Base-by-base conservation (phyloP, 495 filamentous ascomycete species). In the Xanthoparmelia taractica region DNA sequence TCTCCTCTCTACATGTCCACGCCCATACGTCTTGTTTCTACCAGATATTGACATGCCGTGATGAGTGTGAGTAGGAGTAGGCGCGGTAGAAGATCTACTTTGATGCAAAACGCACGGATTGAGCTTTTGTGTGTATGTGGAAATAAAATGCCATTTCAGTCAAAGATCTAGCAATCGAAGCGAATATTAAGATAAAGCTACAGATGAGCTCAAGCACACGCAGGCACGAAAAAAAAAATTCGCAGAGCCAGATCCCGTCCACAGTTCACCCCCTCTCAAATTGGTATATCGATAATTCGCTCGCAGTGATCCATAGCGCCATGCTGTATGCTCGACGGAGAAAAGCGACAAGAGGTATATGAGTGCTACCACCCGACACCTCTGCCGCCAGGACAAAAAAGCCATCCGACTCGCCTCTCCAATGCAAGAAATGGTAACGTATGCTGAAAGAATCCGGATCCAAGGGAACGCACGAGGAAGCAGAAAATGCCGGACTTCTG, bases 291-390 rank as follows among this genome's bases (percentile, higher is more conserved):
- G 27, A 55, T 60, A 60, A n/a, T n/a, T 18, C 33, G 40, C 47
- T 17, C 10, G 33, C 15, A 37, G 0, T 3, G n/a, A 57, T 38
- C 27, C 61, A 41, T 57, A 18, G 61, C 61, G 61, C 61, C 61
- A 36, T 63, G 54, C 54, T 57, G 54, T 58, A 63, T 63, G 61
- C 61, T 57, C n/a, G 10, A 45, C 13, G 61, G 40, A 25, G 37
- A 62, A 57, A 36, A 63, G 36, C 52, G 61, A 55, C 55, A n/a
- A 33, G 61, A 47, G 54, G 38, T 63, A 58, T 63, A 43, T 58
- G 61, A 48, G 58, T 57, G 52, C 52, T 33, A 38, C 61, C 11
- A 63, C 34, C 34, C 34, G 33, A 57, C 38, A 17, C 37, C 38
- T 57, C 27, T 29, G 52, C 48, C 41, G 38, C 48, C 48, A 25